phyloP scores from a whole-genome alignment of 1,284 basidiomycete genomes.

The Lentinula novae-zelandiae region DNA sequence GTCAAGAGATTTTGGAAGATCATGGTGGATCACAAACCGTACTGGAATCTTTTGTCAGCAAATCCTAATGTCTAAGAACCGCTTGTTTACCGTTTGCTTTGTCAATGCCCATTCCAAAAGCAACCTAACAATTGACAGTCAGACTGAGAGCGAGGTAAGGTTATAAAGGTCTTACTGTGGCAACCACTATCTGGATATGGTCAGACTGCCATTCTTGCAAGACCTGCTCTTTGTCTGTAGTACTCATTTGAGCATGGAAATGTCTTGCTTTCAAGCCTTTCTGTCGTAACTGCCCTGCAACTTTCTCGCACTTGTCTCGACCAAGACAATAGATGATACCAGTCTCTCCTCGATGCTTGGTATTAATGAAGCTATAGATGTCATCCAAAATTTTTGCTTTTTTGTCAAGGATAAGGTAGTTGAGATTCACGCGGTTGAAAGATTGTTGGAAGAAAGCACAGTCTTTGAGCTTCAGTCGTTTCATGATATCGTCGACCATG shows the following conservation, averaged over 20 bases:
- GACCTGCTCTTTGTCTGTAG: slow-evolving; percentile 60
- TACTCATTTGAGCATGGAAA: slow-evolving; percentile 83
- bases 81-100: slow-evolving; percentile 35
- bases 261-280: slow-evolving; percentile 68
- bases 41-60: slow-evolving; percentile 27
- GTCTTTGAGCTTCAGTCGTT: slow-evolving; percentile 59
- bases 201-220: slow-evolving; percentile 79
- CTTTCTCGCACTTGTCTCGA: slow-evolving; percentile 73
- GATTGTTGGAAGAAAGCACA: slow-evolving; percentile 74
- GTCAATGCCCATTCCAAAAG: slow-evolving; percentile 87
- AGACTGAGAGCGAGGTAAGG: slow-evolving; percentile 7
- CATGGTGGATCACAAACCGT: slow-evolving; percentile 45
- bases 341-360: slow-evolving; percentile 55
- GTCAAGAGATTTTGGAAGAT: slow-evolving; percentile 43
- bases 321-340: slow-evolving; percentile 89
- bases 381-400: slow-evolving; percentile 52
- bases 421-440: slow-evolving; percentile 90
- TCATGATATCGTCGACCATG: slow-evolving; percentile 78
- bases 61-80: neutral
- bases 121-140: slow-evolving; percentile 47
- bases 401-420: slow-evolving; percentile 77
- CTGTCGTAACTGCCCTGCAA: slow-evolving; percentile 65
- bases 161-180: slow-evolving; percentile 55
- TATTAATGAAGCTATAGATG: slow-evolving; percentile 73
- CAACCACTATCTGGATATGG: slow-evolving; percentile 81